Evolutionary conservation across 202 grass and related monocot species (phyloP).

Genomic region (Setaria italica): DNA sequence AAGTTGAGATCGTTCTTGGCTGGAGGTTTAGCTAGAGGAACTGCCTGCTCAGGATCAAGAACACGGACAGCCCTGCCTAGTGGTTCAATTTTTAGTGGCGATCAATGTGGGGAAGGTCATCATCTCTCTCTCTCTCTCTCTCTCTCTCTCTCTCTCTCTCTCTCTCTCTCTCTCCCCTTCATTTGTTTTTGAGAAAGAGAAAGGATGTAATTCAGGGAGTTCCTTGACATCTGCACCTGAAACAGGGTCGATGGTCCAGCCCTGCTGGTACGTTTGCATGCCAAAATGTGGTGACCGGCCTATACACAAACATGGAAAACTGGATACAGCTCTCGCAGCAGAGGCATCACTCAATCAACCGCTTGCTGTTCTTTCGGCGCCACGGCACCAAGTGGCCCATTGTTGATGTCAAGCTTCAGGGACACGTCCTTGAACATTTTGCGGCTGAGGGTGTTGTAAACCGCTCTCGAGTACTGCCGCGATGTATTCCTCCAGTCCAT

Average conservation of each 20-base stretch:
- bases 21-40: too few relatives aligned
- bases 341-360: constrained; percentile 31
- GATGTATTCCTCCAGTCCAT: constrained; percentile 76
- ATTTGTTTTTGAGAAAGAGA: not conserved
- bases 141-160: too few relatives aligned
- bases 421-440: constrained; percentile 70
- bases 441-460: constrained; percentile 62
- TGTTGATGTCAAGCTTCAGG: constrained; percentile 42
- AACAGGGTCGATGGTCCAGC: constrained; percentile 12
- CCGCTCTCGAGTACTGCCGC: constrained; percentile 63
- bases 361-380: constrained; percentile 35
- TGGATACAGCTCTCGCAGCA: constrained; percentile 34
- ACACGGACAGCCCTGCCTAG: not conserved
- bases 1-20: too few relatives aligned
- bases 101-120: not conserved
- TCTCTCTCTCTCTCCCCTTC: not conserved
- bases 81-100: not conserved
- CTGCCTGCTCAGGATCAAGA: too few relatives aligned
- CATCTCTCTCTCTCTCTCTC: too few relatives aligned
- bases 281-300: constrained; percentile 35
- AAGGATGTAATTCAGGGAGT: constrained; percentile 14
- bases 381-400: not conserved
- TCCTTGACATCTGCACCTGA: constrained; percentile 31
- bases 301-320: constrained; percentile 46
- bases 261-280: constrained; percentile 11